Conservation (phyloP, 345 rosid genomes). For the Psidium guajava region DNA sequence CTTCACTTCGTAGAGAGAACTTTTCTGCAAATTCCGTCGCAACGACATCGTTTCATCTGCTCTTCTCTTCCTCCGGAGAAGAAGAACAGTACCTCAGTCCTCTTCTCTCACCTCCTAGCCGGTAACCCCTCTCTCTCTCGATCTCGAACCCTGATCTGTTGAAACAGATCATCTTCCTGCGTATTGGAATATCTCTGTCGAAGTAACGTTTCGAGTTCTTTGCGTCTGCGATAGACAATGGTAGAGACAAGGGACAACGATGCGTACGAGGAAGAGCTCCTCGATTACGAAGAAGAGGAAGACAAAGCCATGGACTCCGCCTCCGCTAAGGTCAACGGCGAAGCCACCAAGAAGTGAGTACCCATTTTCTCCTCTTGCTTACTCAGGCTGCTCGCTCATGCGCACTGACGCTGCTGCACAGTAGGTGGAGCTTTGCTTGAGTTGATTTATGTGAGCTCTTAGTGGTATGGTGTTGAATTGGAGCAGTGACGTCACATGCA, state of each 20-base stretch:
- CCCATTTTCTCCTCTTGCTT: neutral
- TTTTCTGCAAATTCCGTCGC: neutral
- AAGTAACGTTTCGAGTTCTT: neutral
- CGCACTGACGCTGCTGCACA: neutral
- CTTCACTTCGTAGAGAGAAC: neutral
- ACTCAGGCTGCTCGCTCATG: neutral
- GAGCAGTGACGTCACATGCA: neutral
- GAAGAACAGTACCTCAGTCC: neutral
- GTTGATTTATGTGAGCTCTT: neutral
- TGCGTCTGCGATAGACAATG: constrained; percentile 20
- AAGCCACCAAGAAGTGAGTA: constrained; percentile 75
- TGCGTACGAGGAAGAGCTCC: constrained; percentile 98
- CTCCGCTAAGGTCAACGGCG: constrained; percentile 66
- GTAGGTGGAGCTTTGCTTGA: neutral
- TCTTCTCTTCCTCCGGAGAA: neutral
- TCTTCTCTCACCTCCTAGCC: neutral
- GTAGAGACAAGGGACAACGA: constrained; percentile 94
- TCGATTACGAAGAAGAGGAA: constrained; percentile 95
- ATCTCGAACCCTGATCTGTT: neutral
- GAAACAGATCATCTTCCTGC: too few species aligned
- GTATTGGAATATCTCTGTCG: neutral
- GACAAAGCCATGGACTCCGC: constrained; percentile 72
- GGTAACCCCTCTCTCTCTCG: neutral
- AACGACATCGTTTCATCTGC: neutral
- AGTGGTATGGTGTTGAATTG: neutral